Evolutionary conservation across 306 rosid species (phyloP), one percentile per base, ranked within the genome.

Genomic region (Dicorynia guianensis): DNA sequence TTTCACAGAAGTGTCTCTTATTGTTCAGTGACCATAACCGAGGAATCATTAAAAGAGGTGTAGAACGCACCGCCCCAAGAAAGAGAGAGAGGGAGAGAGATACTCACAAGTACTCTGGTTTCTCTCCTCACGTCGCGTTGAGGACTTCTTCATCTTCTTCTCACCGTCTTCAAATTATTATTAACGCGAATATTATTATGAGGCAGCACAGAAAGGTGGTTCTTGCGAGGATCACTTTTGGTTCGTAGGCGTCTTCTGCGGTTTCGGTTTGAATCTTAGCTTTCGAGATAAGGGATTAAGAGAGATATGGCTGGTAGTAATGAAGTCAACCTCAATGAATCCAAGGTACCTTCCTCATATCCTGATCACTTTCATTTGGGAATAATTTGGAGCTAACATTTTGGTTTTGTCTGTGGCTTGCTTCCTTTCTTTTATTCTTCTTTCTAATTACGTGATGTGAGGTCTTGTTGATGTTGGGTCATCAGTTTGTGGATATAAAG

Each of bases 301-400:
- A 44, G 76, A 81, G 63, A 67, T 68, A 88, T 90, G 96, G 88
- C 96, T 75, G 86, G 92, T 4, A 80, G 86, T 69, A 85, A 77
- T 85, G 92, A 85, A 80, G 90, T 90, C 92, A 90, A 90, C 87
- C 90, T 83, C 53, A 87, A 67, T 82, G 96, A 90, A 87, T 90
- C 92, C 76, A 90, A 83, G 95, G 98, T 93, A 84, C 72, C 36
- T 64, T 69, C 50, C 74, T 43, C 76, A 25, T 11, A 15, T 40
- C 75, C 59, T 39, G 74, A 25, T 39, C 68, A 11, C 65, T 2
- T 50, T 25, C 44, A 8, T 60, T 42, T 69, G 19, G 15, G 18
- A 0, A 10, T 7, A 30, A 44, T 42, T 70, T 83, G 71, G 64
- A 46, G 52, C 42, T 67, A 35, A 9, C 42, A 20, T 62, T 64